Evolutionary conservation across 2,329 filamentous ascomycete genomes (phyloP).

Genomic region (Venturia oleaginea): DNA sequence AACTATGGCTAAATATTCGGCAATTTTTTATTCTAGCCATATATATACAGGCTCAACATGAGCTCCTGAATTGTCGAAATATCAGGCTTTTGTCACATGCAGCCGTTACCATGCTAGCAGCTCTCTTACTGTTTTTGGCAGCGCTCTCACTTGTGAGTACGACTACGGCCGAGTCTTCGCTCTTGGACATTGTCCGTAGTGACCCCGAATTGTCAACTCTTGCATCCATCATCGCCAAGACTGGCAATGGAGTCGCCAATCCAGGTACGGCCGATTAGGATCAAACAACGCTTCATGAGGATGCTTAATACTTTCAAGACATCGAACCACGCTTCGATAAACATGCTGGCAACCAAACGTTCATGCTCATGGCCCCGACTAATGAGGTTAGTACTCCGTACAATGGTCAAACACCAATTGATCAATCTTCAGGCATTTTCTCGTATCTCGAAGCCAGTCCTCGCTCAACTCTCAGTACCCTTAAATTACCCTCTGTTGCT

Average conservation of each 20-base stretch:
- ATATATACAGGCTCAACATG: not conserved
- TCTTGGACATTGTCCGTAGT: not conserved
- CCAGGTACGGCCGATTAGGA: not conserved
- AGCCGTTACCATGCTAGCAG: not conserved
- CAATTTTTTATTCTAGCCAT: not conserved
- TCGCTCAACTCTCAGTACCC: not conserved
- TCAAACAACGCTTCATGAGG: not conserved
- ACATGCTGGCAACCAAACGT: not conserved
- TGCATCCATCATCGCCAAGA: slow-evolving; percentile 5
- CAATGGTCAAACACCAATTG: no score
- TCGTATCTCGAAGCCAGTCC: not conserved
- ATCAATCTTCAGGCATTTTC: not conserved
- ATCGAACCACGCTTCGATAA: slow-evolving; percentile 2
- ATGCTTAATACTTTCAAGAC: not conserved
- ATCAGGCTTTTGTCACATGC: not conserved
- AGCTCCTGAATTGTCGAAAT: not conserved
- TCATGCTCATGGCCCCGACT: not conserved
- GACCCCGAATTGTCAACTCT: not conserved
- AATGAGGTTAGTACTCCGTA: not conserved
- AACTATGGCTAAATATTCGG: not conserved
- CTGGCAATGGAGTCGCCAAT: not conserved
- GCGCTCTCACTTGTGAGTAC: not conserved
- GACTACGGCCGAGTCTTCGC: not conserved
- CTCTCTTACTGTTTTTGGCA: not conserved
- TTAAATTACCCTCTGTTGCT: slow-evolving; percentile 7